Base-by-base conservation (phyloP, 2,329 filamentous ascomycete genomes). In the Penicillium corylophilum region DNA sequence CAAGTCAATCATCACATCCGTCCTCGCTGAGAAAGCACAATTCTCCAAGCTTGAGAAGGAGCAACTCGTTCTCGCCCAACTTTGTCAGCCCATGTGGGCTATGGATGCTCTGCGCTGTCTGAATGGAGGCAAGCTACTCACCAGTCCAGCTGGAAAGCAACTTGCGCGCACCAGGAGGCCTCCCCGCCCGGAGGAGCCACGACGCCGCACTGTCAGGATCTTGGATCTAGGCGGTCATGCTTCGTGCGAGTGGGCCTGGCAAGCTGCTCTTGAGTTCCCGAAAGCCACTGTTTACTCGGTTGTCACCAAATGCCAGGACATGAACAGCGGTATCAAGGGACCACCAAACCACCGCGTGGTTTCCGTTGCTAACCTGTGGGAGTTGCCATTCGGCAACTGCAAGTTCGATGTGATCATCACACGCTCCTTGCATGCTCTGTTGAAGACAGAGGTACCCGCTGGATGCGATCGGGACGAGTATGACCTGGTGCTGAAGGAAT, bases 181-280 rank as follows among this genome's bases (percentile, higher is more conserved):
- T 57, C 54, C 22, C 40, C 63, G 46, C 52, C 60, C n/a, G 44
- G 61, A 23, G 47, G 62, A 40, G 50, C 56, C 24, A 51, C 62
- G 16, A 44, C 64, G 48, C 55, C 68, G 69, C 51, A 80, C 85
- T 22, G 76, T 85, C 3, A 79, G 88, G 29, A 87, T 96, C 51
- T 82, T 97, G 23, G 93, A 97, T 67, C 84, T 96, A 29, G 91
- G 89, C 44, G 92, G 92, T 40, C 86, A 93, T 67, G 81, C 87
- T 0, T 84, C 88, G 13, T 93, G 90, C 67, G 91, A 95, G 71
- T 99, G 94, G 94, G 93, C 89, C 20, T 99, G 94, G 94, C 86
- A 94, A 67, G 88, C 90, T 51, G 91, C 94, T 1, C 80, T 89
- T 44, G 87, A 93, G 69, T 94, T 92, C 71, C 90, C 89, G 16